These are phyloP conservation scores for Xylaria sp. DNA, from an alignment of 2,329 filamentous ascomycete genomes.

Conservation along the genomic window DNA sequence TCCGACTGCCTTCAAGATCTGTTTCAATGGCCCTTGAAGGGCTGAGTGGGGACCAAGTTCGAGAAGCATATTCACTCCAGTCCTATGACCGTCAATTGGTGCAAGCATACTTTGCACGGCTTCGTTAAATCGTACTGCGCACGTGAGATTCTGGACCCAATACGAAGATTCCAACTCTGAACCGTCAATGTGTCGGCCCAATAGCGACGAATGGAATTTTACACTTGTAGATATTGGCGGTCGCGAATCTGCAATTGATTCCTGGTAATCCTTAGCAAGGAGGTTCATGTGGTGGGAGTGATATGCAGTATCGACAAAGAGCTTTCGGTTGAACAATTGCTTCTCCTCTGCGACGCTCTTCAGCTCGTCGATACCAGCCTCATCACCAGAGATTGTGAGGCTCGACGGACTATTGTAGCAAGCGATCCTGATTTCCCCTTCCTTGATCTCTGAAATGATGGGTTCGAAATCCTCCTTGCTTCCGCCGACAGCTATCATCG, in stretches of 20 bases:
- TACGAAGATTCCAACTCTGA: slow-evolving; percentile 55
- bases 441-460: slow-evolving; percentile 51
- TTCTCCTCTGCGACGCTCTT: slow-evolving; percentile 55
- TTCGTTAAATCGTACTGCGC: slow-evolving; percentile 54
- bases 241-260: slow-evolving; percentile 49
- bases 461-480: slow-evolving; percentile 56
- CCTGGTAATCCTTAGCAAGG: slow-evolving; percentile 60
- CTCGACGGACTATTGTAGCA: slow-evolving; percentile 65
- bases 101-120: slow-evolving; percentile 55
- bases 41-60: slow-evolving; percentile 63
- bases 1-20: slow-evolving; percentile 60
- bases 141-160: slow-evolving; percentile 59
- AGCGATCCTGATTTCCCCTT: slow-evolving; percentile 53
- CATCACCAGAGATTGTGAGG: slow-evolving; percentile 63
- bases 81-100: slow-evolving; percentile 52
- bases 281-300: slow-evolving; percentile 66
- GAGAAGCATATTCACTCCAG: slow-evolving; percentile 57
- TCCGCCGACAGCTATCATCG: slow-evolving; percentile 67
- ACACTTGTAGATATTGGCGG: slow-evolving; percentile 51
- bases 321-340: slow-evolving; percentile 59
- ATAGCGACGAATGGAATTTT: slow-evolving; percentile 60
- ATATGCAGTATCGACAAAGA: slow-evolving; percentile 63
- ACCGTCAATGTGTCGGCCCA: slow-evolving; percentile 55
- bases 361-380: slow-evolving; percentile 57
- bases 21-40: slow-evolving; percentile 61